Conservation (phyloP, 805 yeast species). For the Candida montana region DNA sequence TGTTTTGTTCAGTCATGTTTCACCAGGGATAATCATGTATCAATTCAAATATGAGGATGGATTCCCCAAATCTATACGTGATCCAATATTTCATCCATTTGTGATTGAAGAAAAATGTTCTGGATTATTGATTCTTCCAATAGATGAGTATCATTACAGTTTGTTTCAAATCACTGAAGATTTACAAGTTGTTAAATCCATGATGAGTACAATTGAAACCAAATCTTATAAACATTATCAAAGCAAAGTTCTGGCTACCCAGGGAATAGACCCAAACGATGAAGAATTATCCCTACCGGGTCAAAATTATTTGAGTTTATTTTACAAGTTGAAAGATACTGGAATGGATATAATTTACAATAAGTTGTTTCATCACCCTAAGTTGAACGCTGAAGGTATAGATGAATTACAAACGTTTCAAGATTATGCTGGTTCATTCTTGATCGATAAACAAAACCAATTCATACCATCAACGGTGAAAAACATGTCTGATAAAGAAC, state of each 20-base stretch:
- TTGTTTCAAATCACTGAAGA: constrained; percentile 2
- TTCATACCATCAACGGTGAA: constrained; percentile 11
- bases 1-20: constrained; percentile 26
- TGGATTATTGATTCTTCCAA: constrained; percentile 6
- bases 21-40: constrained; percentile 29
- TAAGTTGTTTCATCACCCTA: constrained; percentile 9
- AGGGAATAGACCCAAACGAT: no score
- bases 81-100: constrained; percentile 26
- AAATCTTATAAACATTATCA: not conserved
- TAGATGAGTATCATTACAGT: not conserved
- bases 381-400: not conserved
- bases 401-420: constrained; percentile 15
- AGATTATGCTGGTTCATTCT: constrained; percentile 12
- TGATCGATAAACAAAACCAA: constrained; percentile 1
- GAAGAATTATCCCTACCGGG: no score
- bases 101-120: constrained; percentile 1
- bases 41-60: constrained; percentile 31
- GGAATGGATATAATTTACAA: not conserved
- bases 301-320: not conserved
- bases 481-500: constrained; percentile 18
- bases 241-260: not conserved
- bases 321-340: not conserved
- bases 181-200: constrained; percentile 6
- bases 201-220: constrained; percentile 8
- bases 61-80: constrained; percentile 33